Evolutionary conservation across 495 filamentous ascomycete species (phyloP).

Genomic region (Xylaria flabelliformis): DNA sequence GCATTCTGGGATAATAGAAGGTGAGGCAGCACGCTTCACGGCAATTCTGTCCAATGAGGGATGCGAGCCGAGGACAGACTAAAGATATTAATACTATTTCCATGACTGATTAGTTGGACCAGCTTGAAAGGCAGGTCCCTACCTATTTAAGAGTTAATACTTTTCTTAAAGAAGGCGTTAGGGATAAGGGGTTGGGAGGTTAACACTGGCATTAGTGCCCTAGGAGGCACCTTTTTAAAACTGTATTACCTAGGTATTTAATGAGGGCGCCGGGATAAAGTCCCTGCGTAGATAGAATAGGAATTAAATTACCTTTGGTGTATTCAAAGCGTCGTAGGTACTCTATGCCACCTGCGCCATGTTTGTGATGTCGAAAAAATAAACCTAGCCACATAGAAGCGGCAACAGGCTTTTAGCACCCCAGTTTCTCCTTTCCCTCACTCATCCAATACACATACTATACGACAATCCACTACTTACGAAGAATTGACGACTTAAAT

Average conservation of each 20-base stretch:
- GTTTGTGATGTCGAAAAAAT: not conserved
- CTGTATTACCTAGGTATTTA: not conserved
- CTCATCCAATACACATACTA: no score
- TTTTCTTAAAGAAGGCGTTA: not conserved
- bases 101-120: not conserved
- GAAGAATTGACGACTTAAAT: not conserved
- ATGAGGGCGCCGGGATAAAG: not conserved
- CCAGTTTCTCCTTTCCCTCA: not conserved
- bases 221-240: not conserved
- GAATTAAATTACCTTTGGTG: not conserved
- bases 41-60: not conserved
- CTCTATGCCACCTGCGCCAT: not conserved
- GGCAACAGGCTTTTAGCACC: no score
- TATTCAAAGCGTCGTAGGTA: no score
- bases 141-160: not conserved
- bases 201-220: not conserved
- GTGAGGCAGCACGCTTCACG: no score
- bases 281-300: not conserved
- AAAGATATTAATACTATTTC: not conserved
- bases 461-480: not conserved
- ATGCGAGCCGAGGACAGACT: not conserved
- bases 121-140: not conserved
- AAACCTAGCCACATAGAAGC: no score
- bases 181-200: not conserved
- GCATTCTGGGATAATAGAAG: no score